Evolutionary conservation across 768 basidiomycete species (phyloP).

Genomic region (Mrakia blollopis): DNA sequence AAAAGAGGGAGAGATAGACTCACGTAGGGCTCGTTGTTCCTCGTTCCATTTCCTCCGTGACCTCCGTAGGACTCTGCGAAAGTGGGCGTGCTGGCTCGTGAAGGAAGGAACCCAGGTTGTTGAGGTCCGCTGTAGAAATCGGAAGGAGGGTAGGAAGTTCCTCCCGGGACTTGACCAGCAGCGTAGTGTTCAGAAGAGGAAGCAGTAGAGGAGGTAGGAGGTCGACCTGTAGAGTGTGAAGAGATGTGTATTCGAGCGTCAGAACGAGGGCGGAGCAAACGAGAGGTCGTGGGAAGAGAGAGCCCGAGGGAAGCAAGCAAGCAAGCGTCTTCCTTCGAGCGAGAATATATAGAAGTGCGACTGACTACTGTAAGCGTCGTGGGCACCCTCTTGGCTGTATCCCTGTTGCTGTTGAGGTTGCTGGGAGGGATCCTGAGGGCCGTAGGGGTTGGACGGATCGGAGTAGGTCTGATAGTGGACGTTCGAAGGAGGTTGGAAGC

Average conservation of each 20-base stretch:
- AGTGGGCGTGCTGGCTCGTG: conserved; percentile 19
- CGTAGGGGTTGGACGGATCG: conserved; percentile 30
- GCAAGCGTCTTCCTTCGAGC: neutral
- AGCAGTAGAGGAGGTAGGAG: conserved; percentile 8
- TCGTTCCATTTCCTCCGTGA: neutral
- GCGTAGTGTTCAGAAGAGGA: conserved; percentile 21
- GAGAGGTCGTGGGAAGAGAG: neutral
- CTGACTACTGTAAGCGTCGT: conserved; percentile 1
- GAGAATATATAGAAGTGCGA: neutral
- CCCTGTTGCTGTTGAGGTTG: neutral
- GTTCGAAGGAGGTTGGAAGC: conserved; percentile 24
- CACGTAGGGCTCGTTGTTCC: conserved; percentile 28
- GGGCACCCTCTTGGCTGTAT: neutral
- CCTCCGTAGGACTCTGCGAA: conserved; percentile 24
- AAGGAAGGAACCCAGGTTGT: conserved; percentile 19
- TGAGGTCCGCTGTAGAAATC: neutral
- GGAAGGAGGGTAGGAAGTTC: conserved; percentile 6
- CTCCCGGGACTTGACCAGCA: neutral
- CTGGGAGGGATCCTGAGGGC: neutral
- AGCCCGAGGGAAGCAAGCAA: neutral
- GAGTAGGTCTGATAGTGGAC: conserved; percentile 20
- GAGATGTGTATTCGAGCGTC: neutral
- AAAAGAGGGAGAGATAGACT: no score
- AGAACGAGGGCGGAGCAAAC: neutral
- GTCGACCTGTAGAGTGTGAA: neutral